Conservation (phyloP, 1,139 yeast species). For the Saccharomyces hybrid region DNA sequence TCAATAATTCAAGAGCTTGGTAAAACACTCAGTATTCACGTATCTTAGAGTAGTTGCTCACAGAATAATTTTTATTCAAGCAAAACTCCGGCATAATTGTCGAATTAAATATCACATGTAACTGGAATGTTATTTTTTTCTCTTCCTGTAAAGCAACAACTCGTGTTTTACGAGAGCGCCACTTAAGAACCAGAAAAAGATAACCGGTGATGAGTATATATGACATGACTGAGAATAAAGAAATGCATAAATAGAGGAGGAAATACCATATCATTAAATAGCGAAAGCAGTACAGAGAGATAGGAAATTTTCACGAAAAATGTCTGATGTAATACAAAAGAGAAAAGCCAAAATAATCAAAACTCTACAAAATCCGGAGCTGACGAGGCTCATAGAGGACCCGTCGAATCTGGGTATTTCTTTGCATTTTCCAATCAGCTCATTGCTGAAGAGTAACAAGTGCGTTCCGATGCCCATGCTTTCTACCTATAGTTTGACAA, state of each 20-base stretch:
- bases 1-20: not conserved
- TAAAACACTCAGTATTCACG: not conserved
- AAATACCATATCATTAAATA: not conserved
- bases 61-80: not conserved
- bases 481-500: slow-evolving; percentile 11
- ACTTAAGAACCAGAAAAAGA: not conserved
- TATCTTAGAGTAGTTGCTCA: not conserved
- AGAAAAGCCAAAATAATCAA: not conserved
- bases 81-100: not conserved
- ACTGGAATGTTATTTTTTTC: not conserved
- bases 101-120: not conserved
- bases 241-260: not conserved
- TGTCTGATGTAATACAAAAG: not conserved
- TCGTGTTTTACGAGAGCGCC: not conserved
- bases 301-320: not conserved
- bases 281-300: not conserved
- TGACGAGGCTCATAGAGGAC: slow-evolving; percentile 11
- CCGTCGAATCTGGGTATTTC: slow-evolving; percentile 14
- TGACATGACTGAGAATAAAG: not conserved
- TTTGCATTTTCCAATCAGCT: slow-evolving; percentile 17
- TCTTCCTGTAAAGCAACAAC: not conserved
- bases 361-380: slow-evolving; percentile 2
- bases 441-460: slow-evolving; percentile 14
- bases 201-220: not conserved
- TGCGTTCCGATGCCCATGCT: slow-evolving; percentile 5